These are phyloP conservation scores for Penicillium sp. DNA, from an alignment of 2,329 filamentous ascomycete genomes.

Conservation along the genomic window DNA sequence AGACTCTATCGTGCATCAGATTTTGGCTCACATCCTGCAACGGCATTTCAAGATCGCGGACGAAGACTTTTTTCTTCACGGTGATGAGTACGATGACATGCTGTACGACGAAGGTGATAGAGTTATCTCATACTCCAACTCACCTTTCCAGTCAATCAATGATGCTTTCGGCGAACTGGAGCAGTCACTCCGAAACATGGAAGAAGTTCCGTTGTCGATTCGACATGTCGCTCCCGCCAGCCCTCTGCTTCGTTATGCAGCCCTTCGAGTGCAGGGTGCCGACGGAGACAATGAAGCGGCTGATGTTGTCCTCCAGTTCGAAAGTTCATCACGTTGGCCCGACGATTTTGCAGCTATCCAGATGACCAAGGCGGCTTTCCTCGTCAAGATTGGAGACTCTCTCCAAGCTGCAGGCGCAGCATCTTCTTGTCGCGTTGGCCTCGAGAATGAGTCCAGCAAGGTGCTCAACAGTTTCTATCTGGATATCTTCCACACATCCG, in stretches of 20 bases:
- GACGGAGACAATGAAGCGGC: conserved; percentile 59
- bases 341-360: conserved; percentile 91
- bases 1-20: conserved; percentile 75
- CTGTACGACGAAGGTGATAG: conserved; percentile 40
- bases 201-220: conserved; percentile 85
- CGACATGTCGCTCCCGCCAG: conserved; percentile 78
- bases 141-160: conserved; percentile 70
- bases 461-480: conserved; percentile 81
- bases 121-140: conserved; percentile 51
- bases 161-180: conserved; percentile 76
- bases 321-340: conserved; percentile 91
- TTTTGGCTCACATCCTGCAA: conserved; percentile 72
- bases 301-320: conserved; percentile 86
- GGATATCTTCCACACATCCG: conserved; percentile 76
- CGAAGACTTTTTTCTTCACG: conserved; percentile 60
- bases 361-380: conserved; percentile 89
- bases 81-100: conserved; percentile 56
- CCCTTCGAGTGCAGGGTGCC: conserved; percentile 39
- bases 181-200: conserved; percentile 74
- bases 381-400: conserved; percentile 73
- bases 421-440: conserved; percentile 72
- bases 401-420: conserved; percentile 67
- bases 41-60: conserved; percentile 70
- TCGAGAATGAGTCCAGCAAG: conserved; percentile 75
- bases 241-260: conserved; percentile 75